Conservation (phyloP, 768 basidiomycete genomes). For the Rhodosporidiobolus sp. region DNA sequence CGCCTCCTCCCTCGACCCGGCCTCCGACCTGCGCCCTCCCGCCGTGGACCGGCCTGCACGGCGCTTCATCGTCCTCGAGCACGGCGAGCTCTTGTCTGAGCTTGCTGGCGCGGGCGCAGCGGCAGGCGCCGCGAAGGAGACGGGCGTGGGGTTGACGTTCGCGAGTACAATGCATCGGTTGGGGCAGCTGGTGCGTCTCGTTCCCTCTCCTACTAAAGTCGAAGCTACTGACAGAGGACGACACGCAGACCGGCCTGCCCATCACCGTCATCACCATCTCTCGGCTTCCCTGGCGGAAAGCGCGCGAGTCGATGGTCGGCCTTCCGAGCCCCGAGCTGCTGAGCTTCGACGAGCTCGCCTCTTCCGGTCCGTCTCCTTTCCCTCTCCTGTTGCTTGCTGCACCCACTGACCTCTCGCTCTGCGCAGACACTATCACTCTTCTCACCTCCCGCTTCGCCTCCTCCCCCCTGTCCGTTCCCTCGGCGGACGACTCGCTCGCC, state of each 20-base stretch:
- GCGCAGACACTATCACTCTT: constrained; percentile 5
- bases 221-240: too few species aligned
- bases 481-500: background rate
- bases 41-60: background rate
- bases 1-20: background rate
- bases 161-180: constrained; percentile 26
- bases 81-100: constrained; percentile 31
- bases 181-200: constrained; percentile 12
- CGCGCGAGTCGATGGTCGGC: constrained; percentile 36
- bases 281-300: constrained; percentile 20
- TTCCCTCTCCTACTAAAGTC: background rate
- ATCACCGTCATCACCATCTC: constrained; percentile 28
- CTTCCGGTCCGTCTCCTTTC: background rate
- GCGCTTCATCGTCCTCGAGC: constrained; percentile 27
- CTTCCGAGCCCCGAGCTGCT: constrained; percentile 16
- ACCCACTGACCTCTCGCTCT: too few species aligned
- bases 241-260: constrained; percentile 13
- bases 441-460: constrained; percentile 17
- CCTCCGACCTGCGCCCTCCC: background rate
- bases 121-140: constrained; percentile 29
- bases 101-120: constrained; percentile 6
- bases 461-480: background rate
- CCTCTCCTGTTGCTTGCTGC: background rate
- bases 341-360: constrained; percentile 7
- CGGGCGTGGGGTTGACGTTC: constrained; percentile 33